phyloP scores from a whole-genome alignment of 768 basidiomycete genomes.

The Russula dissimulans region DNA sequence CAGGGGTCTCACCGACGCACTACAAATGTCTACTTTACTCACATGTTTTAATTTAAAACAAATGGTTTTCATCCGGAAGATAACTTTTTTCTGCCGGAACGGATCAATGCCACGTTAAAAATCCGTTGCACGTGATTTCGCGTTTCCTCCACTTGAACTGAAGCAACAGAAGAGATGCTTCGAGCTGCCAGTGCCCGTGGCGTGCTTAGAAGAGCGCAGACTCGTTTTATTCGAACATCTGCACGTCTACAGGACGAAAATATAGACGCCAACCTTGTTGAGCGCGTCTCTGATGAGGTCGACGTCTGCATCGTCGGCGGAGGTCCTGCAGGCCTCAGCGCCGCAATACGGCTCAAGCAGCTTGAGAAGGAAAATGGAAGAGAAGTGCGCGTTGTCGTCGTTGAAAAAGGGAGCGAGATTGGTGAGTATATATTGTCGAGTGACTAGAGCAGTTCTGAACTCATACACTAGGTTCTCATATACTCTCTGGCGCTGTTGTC shows the following conservation, averaged over 20 bases:
- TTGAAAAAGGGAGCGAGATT: constrained; percentile 92
- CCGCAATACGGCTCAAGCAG: constrained; percentile 94
- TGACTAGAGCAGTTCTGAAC: not conserved
- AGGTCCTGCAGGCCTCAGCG: constrained; percentile 90
- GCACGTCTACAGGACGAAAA: constrained; percentile 25
- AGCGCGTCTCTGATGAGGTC: constrained; percentile 83
- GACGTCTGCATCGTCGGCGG: constrained; percentile 97
- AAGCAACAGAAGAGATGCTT: constrained; percentile 6
- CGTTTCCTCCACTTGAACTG: not conserved
- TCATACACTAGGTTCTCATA: constrained; percentile 64
- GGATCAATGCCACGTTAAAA: too few species aligned
- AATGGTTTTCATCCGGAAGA: too few species aligned
- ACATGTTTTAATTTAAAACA: too few species aligned
- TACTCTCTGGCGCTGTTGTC: constrained; percentile 91
- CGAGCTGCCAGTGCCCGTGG: constrained; percentile 6
- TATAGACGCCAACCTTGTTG: constrained; percentile 53
- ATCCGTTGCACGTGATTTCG: constrained; percentile 10
- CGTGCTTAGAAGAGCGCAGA: not conserved
- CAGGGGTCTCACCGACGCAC: not conserved
- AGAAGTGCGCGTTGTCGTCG: constrained; percentile 83
- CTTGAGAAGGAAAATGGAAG: constrained; percentile 70
- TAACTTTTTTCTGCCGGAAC: too few species aligned
- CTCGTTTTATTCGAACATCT: constrained; percentile 24
- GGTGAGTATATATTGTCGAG: constrained; percentile 41
- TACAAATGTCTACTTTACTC: too few species aligned